Evolutionary conservation across 768 basidiomycete species (phyloP), one percentile per base, ranked within the genome.

Genomic region (Lyophyllum atratum): DNA sequence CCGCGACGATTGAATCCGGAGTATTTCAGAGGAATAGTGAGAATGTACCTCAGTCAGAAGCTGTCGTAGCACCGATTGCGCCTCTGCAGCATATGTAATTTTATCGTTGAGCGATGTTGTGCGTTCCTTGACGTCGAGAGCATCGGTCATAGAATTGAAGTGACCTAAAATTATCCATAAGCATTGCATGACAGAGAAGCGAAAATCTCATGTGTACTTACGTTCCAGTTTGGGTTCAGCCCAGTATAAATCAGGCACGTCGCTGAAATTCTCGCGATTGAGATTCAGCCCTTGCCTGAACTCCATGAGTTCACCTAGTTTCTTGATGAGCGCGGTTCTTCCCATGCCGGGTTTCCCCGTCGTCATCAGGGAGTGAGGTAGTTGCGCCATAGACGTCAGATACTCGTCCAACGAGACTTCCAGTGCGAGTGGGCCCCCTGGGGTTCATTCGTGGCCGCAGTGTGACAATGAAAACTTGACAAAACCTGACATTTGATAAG

Each of bases 231-330:
- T 90, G 0, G 95, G 93, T 67, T 97, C 93, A 17, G 89, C 81
- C 95, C 96, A 98, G 69, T 97, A 95, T 62, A 98, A 89, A 71
- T 97, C 91, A 0, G 92, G 93, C 0, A 87, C 86, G 65, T 95
- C 94, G 46, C 86, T 86, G 65, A 94, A 92, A 64, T 93, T 95
- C 68, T 93, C 90, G 44, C 89, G 79, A 64, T 91, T 93, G 51
- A 98, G 82, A 65, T 97, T 98, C 26, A 97, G 77, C 22, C 92
- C 87, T 74, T 98, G 96, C 43, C 96, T 81, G 70, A 98, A 92
- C 65, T 87, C 89, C 83, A 98, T 88, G 52, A 98, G 78, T 66
- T 91, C 86, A 10, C 96, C 96, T 2, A 98, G 80, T 71, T 96
- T 95, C 75, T 90, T 91, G 64, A 98, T 94, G 50, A 98, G 85